Evolutionary conservation across 163 green algal genomes (phyloP).

Genomic region (Trebouxiophyceae sp.): DNA sequence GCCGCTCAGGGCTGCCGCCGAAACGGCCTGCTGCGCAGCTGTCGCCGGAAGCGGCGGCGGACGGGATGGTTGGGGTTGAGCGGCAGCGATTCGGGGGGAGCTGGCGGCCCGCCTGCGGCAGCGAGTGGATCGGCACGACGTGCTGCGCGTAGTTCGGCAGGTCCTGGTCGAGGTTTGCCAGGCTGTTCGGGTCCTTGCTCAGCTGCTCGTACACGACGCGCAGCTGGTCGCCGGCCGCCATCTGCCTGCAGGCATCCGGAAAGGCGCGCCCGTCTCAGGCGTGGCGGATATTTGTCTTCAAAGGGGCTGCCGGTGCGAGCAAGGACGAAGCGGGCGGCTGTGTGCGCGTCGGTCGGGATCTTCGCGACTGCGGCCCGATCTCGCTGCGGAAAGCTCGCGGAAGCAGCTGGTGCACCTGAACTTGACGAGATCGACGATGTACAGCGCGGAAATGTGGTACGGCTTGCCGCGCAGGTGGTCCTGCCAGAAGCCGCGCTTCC

Average conservation of each 20-base stretch:
- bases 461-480: conserved; percentile 66
- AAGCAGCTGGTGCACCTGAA: conserved; percentile 39
- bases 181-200: conserved; percentile 87
- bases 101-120: conserved; percentile 49
- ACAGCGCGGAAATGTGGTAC: conserved; percentile 98
- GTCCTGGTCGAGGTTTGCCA: conserved; percentile 96
- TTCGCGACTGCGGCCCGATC: too few relatives aligned
- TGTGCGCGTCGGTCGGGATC: not conserved
- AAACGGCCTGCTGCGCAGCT: too few relatives aligned
- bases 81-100: too few relatives aligned
- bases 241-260: conserved; percentile 41
- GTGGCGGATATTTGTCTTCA: too few relatives aligned
- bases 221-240: conserved; percentile 71
- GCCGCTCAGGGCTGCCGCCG: too few relatives aligned
- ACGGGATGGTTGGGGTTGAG: not conserved
- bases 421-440: conserved; percentile 90
- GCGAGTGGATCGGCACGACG: conserved; percentile 81
- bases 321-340: too few relatives aligned
- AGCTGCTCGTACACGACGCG: conserved; percentile 91
- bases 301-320: too few relatives aligned
- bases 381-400: too few relatives aligned
- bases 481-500: conserved; percentile 77
- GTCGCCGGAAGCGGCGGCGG: not conserved
- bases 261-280: too few relatives aligned
- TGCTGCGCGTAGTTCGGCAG: conserved; percentile 98